Base-by-base conservation (phyloP, 2,329 filamentous ascomycete genomes). In the Plenodomus tracheiphilus region DNA sequence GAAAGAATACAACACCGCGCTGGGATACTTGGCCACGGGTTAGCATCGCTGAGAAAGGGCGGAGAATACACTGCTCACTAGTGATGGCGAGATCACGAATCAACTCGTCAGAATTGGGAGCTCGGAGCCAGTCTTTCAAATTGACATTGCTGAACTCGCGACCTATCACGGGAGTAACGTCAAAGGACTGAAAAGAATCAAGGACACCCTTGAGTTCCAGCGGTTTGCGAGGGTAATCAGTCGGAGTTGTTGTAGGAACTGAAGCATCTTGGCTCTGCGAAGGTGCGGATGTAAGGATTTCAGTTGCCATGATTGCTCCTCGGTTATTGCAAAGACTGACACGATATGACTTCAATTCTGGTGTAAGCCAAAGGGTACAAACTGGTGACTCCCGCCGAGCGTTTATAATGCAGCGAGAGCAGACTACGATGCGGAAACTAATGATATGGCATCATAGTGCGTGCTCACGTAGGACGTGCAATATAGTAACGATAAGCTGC, bases 151-250 rank as follows among this genome's bases (percentile, higher is more conserved):
- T 73, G 50, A 79, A 88, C 59, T 87, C 85, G 2, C 77, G 77
- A 11, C 85, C 85, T 49, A 87, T 86, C 39, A 80, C 71, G 0
- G 84, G 84, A 0, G 85, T 87, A 2, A 81, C 73, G 21, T 87
- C 84, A 47, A 84, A 82, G 2, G 75, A 75, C 52, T 83, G 75
- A 51, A 79, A 81, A 10, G 74, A 49, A 34, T 84, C 76, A 0
- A 85, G 72, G 1, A 68, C 75, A 0, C 82, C 82, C 2, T 75
- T 78, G 3, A 77, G 68, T 79, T 76, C 37, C 43, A 63, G 47
- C 39, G 65, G 49, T n/a, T 49, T 49, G 20, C 43, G 49, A 28
- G 44, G 45, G 16, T 48, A 46, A 28, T 20, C 38, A 15, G 32
- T 36, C 7, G n/a, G 15, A 15, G 34, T n/a, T 36, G 25, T n/a